Evolutionary conservation across 164 flowering plant genomes (phyloP), one percentile per base, ranked within the genome.

Genomic region (Vitis riparia): DNA sequence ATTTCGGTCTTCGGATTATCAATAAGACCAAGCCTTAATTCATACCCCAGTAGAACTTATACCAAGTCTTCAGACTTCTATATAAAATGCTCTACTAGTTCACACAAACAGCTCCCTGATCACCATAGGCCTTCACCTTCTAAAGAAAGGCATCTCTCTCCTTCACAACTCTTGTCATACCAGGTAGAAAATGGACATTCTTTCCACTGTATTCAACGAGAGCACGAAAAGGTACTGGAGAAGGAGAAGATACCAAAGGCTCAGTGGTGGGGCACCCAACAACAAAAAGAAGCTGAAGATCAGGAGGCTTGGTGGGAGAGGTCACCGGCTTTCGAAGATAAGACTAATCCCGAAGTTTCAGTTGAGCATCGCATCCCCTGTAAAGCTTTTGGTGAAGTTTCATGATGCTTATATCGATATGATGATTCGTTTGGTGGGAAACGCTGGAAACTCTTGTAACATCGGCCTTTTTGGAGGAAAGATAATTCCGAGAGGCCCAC

Each of bases 401-500:
- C 65, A 56, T 5, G 67, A 73, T 15, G 75, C 65, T 49, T 79
- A 79, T 50, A 62, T 76, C 12, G 51, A 71, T 11, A 63, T 59
- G 65, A 76, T 79, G 82, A 55, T 73, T 23, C 37, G 67, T 3
- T 37, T 73, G 27, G 59, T 67, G 8, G 59, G 60, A n/a, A 73
- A 68, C 32, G 51, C 67, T 11, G 78, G 67, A 7, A 59, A 59
- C 51, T 67, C 60, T 15, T 44, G 2, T 17, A 27, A 14, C 3
- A 27, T 29, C 9, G 19, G 68, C 19, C 51, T 44, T 8, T 71
- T 75, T 14, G 64, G 71, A 5, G 63, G 66, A 65, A 74, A 78
- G 69, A 76, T 75, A 51, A 62, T 76, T 19, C 66, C 76, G 2
- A 76, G 68, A 23, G 70, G 48, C 30, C 17, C 71, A 5, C 67